Base-by-base conservation (phyloP, 2,329 filamentous ascomycete species). In the Aspergillus ibericus region DNA sequence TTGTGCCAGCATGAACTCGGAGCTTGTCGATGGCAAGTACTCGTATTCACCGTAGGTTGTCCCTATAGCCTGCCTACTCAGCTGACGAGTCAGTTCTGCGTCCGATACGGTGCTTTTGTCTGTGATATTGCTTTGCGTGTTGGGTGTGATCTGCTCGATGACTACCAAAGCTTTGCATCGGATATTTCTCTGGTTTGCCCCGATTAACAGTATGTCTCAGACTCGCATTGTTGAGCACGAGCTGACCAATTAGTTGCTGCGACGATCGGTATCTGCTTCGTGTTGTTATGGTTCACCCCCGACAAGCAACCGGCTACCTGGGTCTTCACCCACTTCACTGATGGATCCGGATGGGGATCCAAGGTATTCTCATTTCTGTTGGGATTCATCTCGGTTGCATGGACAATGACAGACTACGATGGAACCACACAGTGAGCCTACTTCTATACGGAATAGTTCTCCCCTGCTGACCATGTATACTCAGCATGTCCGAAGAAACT, bases 341-440 rank as follows among this genome's bases (percentile, higher is more conserved):
- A 88, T 66, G 83, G 83, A 50, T 88, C 85, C 9, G 85, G 85
- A 25, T 88, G 85, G 85, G 81, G 81, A 10, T 85, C 80, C 20
- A 83, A 81, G 63, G 77, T 79, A 2, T 87, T 88, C 62, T 88
- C 85, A 0, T 88, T 88, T 64, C 76, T 88, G 9, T 75, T 88
- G 6, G 84, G 83, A 57, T 83, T 76, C 51, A 75, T 78, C 44
- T 70, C 68, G 10, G 73, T 78, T 8, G 73, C 74, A 42, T 77
- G 74, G 72, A 86, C 84, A n/a, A 88, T 88, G 85, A 88, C 85
- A 5, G 85, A 88, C 68, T 88, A 88, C 68, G 85, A 88, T 64
- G 85, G 83, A 47, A 88, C 86, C 10, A 87, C 85, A 5, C 86
- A 88, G 81, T 83, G 73, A 70, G 78, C 73, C 50, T 12, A 16